Base-by-base conservation (phyloP, 768 basidiomycete species). In the Amanita rubescens region DNA sequence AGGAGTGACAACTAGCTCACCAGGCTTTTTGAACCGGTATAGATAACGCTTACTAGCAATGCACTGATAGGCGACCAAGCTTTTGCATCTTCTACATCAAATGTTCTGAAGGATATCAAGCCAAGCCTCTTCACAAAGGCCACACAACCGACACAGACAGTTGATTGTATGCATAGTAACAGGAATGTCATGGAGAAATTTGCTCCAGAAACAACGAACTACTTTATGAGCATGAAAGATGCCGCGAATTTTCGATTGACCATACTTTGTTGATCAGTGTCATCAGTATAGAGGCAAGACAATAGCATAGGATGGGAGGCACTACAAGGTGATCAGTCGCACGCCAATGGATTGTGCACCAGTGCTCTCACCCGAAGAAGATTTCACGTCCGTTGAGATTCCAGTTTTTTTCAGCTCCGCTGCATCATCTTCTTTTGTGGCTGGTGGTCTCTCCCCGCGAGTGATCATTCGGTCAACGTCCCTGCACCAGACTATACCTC, bases 141-240 rank as follows among this genome's bases (percentile, higher is more conserved):
- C 17, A 98, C 96, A 64, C 87, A 91, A 2, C 74, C 64, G 15
- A 88, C 81, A 67, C 94, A 97, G 58, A 99, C 94, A 27, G 78
- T 69, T 1, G 90, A 91, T 66, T 99, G 96, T 53, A 97, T 89
- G 53, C 86, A 84, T 34, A 98, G 77, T 37, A 99, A 80, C 41
- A 98, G 75, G 65, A 98, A 98, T 59, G 90, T 98, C 96, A 98
- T 98, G 58, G 89, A 91, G 70, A 98, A 99, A 60, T 89, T 69
- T 27, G 76, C 76, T 5, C 96, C 96, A 1, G 94, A 97, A 6
- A 98, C 95, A 53, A 98, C 92, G 60, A 88, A 98, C 90, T 97
- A 61, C 32, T 24, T 17, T 33, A 20, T 52, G 35, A 48, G 11
- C 9, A 53, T 37, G 37, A 19, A 15, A 14, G 17, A 33, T 34